These are phyloP conservation scores for Tetrapisispora arboricola DNA, from an alignment of 805 yeast genomes.

Conservation along the genomic window DNA sequence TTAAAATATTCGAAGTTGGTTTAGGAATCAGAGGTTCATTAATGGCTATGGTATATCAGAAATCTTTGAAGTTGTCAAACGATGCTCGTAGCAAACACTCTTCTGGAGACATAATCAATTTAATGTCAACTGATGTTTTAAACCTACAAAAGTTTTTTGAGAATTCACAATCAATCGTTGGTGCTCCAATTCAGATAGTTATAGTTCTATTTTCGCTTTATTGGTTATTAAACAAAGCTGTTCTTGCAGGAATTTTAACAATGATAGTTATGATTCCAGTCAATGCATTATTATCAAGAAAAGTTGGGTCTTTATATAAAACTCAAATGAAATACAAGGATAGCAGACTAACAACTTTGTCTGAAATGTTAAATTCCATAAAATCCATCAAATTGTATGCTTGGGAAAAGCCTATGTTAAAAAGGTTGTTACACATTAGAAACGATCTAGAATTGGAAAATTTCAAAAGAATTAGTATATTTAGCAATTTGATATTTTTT, in stretches of 20 bases:
- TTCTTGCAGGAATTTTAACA: slow-evolving; percentile 45
- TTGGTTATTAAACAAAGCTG: slow-evolving; percentile 46
- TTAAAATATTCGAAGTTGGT: slow-evolving; percentile 49
- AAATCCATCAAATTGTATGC: slow-evolving; percentile 59
- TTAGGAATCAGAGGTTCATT: slow-evolving; percentile 56
- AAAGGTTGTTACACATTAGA: slow-evolving; percentile 42
- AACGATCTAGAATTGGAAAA: slow-evolving; percentile 48
- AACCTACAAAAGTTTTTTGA: slow-evolving; percentile 52
- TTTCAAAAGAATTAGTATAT: slow-evolving; percentile 38
- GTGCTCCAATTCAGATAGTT: slow-evolving; percentile 49
- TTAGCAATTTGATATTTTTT: slow-evolving; percentile 39
- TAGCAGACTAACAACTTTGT: slow-evolving; percentile 45
- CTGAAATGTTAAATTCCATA: slow-evolving; percentile 49
- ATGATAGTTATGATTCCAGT: slow-evolving; percentile 50
- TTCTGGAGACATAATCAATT: slow-evolving; percentile 72
- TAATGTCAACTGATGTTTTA: slow-evolving; percentile 66
- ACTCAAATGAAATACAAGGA: slow-evolving; percentile 57
- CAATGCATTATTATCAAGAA: slow-evolving; percentile 39
- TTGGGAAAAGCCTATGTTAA: slow-evolving; percentile 58
- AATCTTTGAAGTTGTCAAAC: slow-evolving; percentile 58
- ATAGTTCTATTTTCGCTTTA: slow-evolving; percentile 46
- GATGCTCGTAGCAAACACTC: slow-evolving; percentile 49
- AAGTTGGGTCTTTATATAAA: slow-evolving; percentile 37
- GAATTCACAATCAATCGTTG: slow-evolving; percentile 42
- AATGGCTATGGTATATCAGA: slow-evolving; percentile 57